Evolutionary conservation across 1,139 yeast genomes (phyloP).

Genomic region (Blastobotrys persicus): DNA sequence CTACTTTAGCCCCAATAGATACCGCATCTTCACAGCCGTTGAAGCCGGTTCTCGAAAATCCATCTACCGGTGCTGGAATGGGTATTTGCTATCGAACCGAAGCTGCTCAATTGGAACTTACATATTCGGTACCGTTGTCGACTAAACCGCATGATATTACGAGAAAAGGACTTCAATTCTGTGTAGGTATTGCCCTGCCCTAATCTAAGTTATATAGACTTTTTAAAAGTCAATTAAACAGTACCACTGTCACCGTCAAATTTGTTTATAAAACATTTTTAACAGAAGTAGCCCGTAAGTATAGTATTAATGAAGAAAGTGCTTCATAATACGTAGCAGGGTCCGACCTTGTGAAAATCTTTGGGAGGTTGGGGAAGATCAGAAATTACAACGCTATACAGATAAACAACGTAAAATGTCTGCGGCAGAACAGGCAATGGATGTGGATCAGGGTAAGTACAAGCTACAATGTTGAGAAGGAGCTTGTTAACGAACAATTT

Average conservation of each 20-base stretch:
- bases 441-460: slow-evolving; percentile 5
- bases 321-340: too few species aligned
- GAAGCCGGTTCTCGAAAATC: slow-evolving; percentile 34
- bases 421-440: slow-evolving; percentile 1
- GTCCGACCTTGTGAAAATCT: too few species aligned
- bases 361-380: neutral
- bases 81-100: slow-evolving; percentile 86
- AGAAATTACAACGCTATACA: too few species aligned
- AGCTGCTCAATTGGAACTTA: slow-evolving; percentile 86
- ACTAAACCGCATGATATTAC: slow-evolving; percentile 62
- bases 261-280: too few species aligned
- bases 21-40: slow-evolving; percentile 24
- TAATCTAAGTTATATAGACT: slow-evolving; percentile 31
- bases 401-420: slow-evolving; percentile 1
- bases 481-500: neutral
- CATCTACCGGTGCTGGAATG: slow-evolving; percentile 37
- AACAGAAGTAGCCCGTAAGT: too few species aligned
- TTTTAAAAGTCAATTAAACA: neutral
- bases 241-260: neutral
- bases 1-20: slow-evolving; percentile 55
- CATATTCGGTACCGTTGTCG: slow-evolving; percentile 74
- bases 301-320: too few species aligned
- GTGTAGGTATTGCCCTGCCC: slow-evolving; percentile 82
- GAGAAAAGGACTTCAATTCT: slow-evolving; percentile 89
- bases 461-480: neutral